Percentiles rank a stretch among this genome's conserved stretches.
Evolutionary conservation across 768 basidiomycete genomes (phyloP).

Genomic region (Mrakia frigida): DNA sequence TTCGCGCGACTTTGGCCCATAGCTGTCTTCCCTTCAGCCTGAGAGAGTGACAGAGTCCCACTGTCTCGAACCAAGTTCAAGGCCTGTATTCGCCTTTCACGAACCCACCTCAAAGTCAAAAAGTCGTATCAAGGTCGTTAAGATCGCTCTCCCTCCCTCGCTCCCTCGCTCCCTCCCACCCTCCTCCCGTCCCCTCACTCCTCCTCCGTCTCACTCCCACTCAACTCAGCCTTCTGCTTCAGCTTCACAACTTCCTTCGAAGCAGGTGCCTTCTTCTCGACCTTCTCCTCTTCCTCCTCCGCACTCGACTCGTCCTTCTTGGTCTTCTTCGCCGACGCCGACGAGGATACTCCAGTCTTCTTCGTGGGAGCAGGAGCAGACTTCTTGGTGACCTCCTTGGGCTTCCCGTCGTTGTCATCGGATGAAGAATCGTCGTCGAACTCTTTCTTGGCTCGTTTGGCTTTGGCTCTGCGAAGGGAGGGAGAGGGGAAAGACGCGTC

Average conservation of each 20-base stretch:
- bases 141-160: background rate
- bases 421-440: background rate
- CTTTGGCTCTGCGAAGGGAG: background rate
- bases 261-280: background rate
- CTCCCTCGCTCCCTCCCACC: no score
- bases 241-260: background rate
- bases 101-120: no score
- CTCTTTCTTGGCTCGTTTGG: background rate
- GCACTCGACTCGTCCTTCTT: background rate
- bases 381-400: background rate
- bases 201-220: constrained; percentile 6
- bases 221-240: background rate
- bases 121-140: background rate
- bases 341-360: background rate
- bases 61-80: no score
- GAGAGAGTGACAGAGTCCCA: no score
- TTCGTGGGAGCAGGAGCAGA: background rate
- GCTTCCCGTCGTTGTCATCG: background rate
- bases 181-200: background rate
- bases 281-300: background rate
- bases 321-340: background rate
- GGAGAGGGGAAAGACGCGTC: background rate
- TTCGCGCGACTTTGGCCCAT: no score
- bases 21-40: no score
- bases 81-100: no score